Base-by-base conservation (phyloP, 116 monocot genomes). In the Cymodocea nodosa region DNA sequence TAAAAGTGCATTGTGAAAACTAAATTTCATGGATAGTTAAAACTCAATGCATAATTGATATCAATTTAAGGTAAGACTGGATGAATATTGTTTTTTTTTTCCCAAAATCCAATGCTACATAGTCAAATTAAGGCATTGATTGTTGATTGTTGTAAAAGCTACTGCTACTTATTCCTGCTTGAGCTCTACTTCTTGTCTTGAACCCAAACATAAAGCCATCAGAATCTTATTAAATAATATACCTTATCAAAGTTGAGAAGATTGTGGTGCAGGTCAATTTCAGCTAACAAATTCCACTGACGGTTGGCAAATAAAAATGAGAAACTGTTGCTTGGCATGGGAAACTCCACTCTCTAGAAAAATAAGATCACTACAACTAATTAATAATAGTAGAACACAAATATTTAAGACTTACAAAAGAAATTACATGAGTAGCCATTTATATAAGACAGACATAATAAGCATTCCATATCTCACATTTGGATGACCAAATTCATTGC, bases 401-500 rank as follows among this genome's bases (percentile, higher is more conserved):
- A 20, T 1, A 50, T 50, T 11, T 24, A 65, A 24, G 23, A 25
- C 13, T 22, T 18, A 64, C n/a, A 20, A 20, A 54, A 54, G 54
- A 5, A 44, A 44, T 44, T 44, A 12, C 5, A 44, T 44, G 44
- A 44, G n/a, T 20, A 12, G 19, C 64, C 30, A 25, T 51, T 15
- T 65, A 16, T 30, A 53, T 11, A 51, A 44, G 5, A 62, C 8
- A 55, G 15, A 70, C 25, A n/a, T n/a, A n/a, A n/a, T n/a, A 57
- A 55, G 60, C 23, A 62, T 50, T 58, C 56, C 16, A 54, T 64
- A 56, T 59, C 89, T 91, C 57, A 98, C 97, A 78, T 87, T 60
- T 73, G 98, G 98, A 78, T 99, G 98, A 52, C 82, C 98, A 78
- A 92, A 99, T 76, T 99, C 98, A 83, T 92, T 99, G 24, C 98